Conservation (phyloP, 106 monocot genomes). For the Platanthera guangdongensis region DNA sequence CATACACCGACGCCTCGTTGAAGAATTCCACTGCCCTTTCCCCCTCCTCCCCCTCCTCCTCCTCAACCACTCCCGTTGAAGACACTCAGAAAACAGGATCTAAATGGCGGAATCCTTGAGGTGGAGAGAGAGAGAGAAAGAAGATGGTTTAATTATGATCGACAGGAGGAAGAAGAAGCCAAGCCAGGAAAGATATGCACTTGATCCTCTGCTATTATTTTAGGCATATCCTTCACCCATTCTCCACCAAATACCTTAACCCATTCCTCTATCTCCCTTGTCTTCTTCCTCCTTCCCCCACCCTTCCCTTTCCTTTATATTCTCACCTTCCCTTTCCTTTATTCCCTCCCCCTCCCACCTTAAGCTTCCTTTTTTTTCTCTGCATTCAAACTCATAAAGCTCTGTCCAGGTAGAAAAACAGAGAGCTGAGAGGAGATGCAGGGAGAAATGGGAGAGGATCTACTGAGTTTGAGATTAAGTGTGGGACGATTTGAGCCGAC, state of each 20-base stretch:
- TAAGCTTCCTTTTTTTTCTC: not conserved
- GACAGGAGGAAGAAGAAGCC: not conserved
- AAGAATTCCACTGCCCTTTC: not conserved
- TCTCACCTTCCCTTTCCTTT: not conserved
- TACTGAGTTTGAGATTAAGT: constrained; percentile 32
- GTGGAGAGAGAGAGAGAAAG: not conserved
- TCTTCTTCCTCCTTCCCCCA: not conserved
- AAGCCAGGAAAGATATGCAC: constrained; percentile 2
- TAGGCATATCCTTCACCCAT: not conserved
- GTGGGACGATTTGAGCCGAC: constrained; percentile 2
- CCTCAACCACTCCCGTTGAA: constrained; percentile 7
- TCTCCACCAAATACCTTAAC: constrained; percentile 7
- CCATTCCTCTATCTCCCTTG: not conserved
- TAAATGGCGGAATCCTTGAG: not conserved
- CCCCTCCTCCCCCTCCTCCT: not conserved
- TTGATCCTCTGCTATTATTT: not conserved
- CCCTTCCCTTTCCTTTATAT: constrained; percentile 6
- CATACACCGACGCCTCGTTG: not conserved
- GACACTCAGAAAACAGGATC: not conserved
- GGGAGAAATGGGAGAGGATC: constrained; percentile 33
- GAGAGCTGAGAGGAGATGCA: constrained; percentile 6
- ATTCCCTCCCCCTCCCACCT: not conserved
- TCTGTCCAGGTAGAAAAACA: not conserved
- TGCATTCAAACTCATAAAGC: not conserved
- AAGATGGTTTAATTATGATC: not conserved